phyloP scores from a whole-genome alignment of 208 protist species.

The Acanthamoeba royreba region DNA sequence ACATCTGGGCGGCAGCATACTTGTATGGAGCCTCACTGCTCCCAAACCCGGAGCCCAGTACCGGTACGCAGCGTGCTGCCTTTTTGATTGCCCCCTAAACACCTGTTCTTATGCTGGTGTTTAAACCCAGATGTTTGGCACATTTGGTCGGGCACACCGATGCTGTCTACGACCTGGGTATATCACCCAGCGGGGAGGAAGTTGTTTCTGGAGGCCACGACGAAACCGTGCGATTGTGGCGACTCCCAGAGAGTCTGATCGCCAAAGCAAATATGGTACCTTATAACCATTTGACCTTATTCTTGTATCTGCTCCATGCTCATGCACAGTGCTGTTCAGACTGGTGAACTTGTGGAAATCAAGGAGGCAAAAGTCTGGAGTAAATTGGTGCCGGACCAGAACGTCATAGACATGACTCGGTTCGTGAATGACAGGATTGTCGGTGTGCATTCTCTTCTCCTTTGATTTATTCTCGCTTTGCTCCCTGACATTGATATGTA shows the following conservation, averaged over 20 bases:
- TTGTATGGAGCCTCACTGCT: background rate
- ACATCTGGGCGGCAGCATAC: background rate
- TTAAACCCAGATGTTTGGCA: background rate
- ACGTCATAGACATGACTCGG: background rate
- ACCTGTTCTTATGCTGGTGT: background rate
- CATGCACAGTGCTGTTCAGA: background rate
- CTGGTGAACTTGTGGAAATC: background rate
- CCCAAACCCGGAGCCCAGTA: background rate
- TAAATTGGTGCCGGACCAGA: background rate
- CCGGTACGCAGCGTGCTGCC: background rate
- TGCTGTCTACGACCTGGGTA: background rate
- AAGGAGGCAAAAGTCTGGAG: background rate
- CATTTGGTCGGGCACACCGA: background rate
- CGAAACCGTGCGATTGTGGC: background rate
- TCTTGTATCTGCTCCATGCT: background rate
- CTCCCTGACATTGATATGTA: background rate
- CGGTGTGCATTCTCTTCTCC: background rate
- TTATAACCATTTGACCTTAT: background rate
- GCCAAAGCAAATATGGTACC: background rate
- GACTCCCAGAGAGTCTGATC: background rate
- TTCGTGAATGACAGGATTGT: background rate
- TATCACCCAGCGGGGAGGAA: background rate
- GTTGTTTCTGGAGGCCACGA: background rate
- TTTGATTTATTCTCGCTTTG: background rate
- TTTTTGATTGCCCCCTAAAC: background rate